These are phyloP conservation scores for Davidsoniella eucalypti DNA, from an alignment of 2,329 filamentous ascomycete genomes.

Conservation along the genomic window DNA sequence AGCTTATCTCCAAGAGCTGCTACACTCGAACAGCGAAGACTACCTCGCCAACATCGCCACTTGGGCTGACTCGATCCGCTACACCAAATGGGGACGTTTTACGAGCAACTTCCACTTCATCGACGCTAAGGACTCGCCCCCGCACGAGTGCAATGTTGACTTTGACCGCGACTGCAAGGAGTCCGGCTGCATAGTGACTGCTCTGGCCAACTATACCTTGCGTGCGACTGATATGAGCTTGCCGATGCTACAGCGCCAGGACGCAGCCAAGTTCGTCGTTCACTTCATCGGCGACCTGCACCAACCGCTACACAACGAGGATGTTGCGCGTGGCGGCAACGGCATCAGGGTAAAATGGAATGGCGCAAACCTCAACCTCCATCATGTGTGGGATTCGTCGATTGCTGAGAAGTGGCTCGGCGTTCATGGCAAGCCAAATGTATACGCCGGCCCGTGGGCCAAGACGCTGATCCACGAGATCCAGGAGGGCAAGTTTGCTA, in stretches of 20 bases:
- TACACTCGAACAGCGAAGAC: conserved; percentile 35
- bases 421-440: conserved; percentile 33
- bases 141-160: conserved; percentile 38
- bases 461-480: conserved; percentile 38
- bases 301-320: conserved; percentile 50
- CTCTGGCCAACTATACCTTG: conserved; percentile 43
- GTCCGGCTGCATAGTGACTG: conserved; percentile 44
- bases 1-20: conserved; percentile 38
- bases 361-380: conserved; percentile 42
- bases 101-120: conserved; percentile 52
- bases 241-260: conserved; percentile 28
- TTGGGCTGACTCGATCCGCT: conserved; percentile 51
- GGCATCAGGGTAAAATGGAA: conserved; percentile 48
- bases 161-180: conserved; percentile 44
- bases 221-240: conserved; percentile 33
- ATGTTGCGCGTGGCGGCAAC: conserved; percentile 50
- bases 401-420: conserved; percentile 51
- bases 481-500: conserved; percentile 35
- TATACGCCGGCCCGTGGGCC: conserved; percentile 38
- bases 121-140: conserved; percentile 48
- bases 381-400: conserved; percentile 56
- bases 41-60: conserved; percentile 48
- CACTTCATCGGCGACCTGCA: conserved; percentile 58
- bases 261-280: conserved; percentile 49
- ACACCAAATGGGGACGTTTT: conserved; percentile 46